Base-by-base conservation (phyloP, 768 basidiomycete genomes). In the Nidula microcarpa region DNA sequence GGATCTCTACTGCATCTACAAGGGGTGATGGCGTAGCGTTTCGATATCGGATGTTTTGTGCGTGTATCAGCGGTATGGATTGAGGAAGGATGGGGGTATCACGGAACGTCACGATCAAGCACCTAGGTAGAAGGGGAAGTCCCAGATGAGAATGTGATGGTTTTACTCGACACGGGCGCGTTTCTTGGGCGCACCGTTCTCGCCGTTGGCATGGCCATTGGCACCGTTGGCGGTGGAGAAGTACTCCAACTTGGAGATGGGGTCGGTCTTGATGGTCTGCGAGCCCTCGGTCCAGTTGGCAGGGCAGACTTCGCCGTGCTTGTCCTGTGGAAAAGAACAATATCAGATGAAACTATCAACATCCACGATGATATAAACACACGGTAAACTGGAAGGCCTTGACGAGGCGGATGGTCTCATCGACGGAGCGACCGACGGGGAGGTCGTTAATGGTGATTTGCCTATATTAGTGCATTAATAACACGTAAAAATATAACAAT, bases 301-400 rank as follows among this genome's bases (percentile, higher is more conserved):
- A 13, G 94, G 94, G 77, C 94, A 96, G 17, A 94, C 94, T 67
- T 97, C 93, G 23, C 94, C 94, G 64, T 93, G 81, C 67, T 86
- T 75, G 56, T 96, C 94, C 90, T 89, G 54, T 41, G 45, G 3
- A 18, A 46, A 30, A 30, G n/a, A 13, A n/a, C 33, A 16, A 13
- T 13, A 6, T 7, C 13, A 13, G 39, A 55, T 51, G 48, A 33
- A 9, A 43, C 46, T 23, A 23, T 23, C 23, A 23, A 23, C 23
- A 23, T 23, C 23, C 23, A 3, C 23, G 23, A 23, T 23, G 23
- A 23, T 23, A 23, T 9, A 30, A 49, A 74, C 84, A 39, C 63
- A 91, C 89, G 10, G 84, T 85, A 69, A 89, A 93, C 65, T 95
- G 93, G 87, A 96, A 94, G 16, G 94, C 94, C 70, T 95, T 86